These are phyloP conservation scores for Metschnikowia anglica DNA, from an alignment of 805 yeast genomes.

Conservation along the genomic window DNA sequence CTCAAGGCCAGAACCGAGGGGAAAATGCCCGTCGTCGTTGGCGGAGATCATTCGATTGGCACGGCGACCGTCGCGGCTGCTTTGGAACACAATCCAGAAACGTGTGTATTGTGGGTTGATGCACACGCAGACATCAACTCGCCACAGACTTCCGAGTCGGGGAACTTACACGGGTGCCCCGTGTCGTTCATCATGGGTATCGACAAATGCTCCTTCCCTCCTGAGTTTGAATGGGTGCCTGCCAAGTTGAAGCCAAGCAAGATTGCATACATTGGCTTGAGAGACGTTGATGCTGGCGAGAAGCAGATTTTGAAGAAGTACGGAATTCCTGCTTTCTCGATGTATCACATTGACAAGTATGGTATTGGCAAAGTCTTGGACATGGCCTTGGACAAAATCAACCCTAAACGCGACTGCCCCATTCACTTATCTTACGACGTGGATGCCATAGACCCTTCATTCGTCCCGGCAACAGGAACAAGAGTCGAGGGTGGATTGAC, in stretches of 20 bases:
- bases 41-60: slow-evolving; percentile 97
- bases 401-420: slow-evolving; percentile 68
- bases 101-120: slow-evolving; percentile 92
- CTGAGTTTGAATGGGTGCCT: slow-evolving; percentile 80
- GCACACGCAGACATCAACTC: slow-evolving; percentile 98
- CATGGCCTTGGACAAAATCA: slow-evolving; percentile 79
- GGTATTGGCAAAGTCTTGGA: slow-evolving; percentile 91
- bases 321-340: slow-evolving; percentile 81
- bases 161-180: slow-evolving; percentile 96
- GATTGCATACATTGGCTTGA: slow-evolving; percentile 88
- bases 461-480: slow-evolving; percentile 96
- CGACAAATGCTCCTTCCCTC: slow-evolving; percentile 64
- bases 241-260: slow-evolving; percentile 61
- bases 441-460: slow-evolving; percentile 93
- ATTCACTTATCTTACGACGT: slow-evolving; percentile 92
- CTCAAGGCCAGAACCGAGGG: slow-evolving; percentile 45
- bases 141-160: slow-evolving; percentile 75
- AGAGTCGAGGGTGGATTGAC: slow-evolving; percentile 96
- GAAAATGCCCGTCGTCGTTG: slow-evolving; percentile 76
- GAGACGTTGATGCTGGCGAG: slow-evolving; percentile 91
- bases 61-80: slow-evolving; percentile 91
- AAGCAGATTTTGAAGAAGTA: slow-evolving; percentile 66
- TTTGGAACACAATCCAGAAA: slow-evolving; percentile 74
- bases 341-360: slow-evolving; percentile 93
- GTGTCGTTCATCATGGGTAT: slow-evolving; percentile 87